Percentiles rank a stretch among this genome's conserved stretches.
phyloP scores from a whole-genome alignment of 768 basidiomycete genomes.

The Boletus insuetus region DNA sequence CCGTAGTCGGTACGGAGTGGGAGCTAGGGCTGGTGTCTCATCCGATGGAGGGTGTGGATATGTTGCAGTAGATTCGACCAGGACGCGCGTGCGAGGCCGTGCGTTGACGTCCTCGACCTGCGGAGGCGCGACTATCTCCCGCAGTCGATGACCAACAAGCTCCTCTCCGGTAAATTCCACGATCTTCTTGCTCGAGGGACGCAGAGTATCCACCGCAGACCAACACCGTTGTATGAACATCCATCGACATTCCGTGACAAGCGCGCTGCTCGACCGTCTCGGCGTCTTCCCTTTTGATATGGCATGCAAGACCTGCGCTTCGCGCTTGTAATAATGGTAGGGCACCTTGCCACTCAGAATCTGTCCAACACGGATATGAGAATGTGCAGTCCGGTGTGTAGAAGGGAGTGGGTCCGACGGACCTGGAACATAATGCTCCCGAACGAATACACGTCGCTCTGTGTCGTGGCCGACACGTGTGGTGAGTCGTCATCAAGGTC shows the following conservation, averaged over 20 bases:
- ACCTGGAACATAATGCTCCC: conserved; percentile 10
- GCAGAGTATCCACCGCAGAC: conserved; percentile 19
- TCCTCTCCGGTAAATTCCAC: too few species aligned
- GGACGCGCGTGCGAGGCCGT: too few species aligned
- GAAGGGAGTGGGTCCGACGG: neutral
- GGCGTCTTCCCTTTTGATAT: conserved; percentile 4
- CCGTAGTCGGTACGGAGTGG: too few species aligned
- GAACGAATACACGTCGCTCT: conserved; percentile 1
- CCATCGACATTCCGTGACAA: conserved; percentile 10
- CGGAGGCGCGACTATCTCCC: conserved; percentile 30
- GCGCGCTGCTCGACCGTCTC: neutral
- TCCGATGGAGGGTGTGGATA: too few species aligned
- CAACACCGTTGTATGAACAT: conserved; percentile 14
- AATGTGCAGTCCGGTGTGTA: too few species aligned
- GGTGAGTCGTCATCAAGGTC: neutral
- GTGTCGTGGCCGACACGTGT: neutral
- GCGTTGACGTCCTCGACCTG: conserved; percentile 1
- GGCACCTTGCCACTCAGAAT: conserved; percentile 13
- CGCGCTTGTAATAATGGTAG: conserved; percentile 12
- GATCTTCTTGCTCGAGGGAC: too few species aligned
- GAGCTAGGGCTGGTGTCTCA: too few species aligned
- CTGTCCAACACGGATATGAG: neutral
- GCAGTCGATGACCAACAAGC: conserved; percentile 21
- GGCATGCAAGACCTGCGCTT: conserved; percentile 8
- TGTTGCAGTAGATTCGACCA: too few species aligned